Conservation (phyloP, 768 basidiomycete species). For the Baorangia bicolor region DNA sequence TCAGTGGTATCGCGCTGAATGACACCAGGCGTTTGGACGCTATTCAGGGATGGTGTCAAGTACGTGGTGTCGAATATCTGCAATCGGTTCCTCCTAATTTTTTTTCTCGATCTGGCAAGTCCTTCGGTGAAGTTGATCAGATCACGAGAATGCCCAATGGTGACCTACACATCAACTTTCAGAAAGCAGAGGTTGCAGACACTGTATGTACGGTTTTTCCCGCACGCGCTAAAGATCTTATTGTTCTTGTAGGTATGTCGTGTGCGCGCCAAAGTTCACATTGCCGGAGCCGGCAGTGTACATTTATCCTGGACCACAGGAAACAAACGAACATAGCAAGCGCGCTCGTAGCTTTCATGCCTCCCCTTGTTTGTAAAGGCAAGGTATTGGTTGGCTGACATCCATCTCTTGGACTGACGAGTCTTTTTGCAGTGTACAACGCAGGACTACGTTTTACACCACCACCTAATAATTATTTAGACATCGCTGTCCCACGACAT, state of each 20-base stretch:
- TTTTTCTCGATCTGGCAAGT: conserved; percentile 37
- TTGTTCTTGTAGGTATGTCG: conserved; percentile 61
- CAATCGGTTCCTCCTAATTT: conserved; percentile 1
- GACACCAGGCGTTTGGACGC: conserved; percentile 67
- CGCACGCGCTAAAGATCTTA: conserved; percentile 1
- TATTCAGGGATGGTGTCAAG: conserved; percentile 75
- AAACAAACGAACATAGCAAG: conserved; percentile 37
- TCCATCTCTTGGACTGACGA: background rate
- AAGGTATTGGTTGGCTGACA: background rate
- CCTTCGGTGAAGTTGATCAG: conserved; percentile 73
- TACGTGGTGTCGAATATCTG: conserved; percentile 29
- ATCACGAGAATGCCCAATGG: conserved; percentile 74
- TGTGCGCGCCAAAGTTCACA: conserved; percentile 70
- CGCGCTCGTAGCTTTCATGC: background rate
- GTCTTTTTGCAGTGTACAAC: conserved; percentile 25
- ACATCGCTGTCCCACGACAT: conserved; percentile 24
- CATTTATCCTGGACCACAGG: conserved; percentile 73
- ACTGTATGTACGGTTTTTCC: conserved; percentile 48
- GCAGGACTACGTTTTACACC: conserved; percentile 27
- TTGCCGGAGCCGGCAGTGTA: conserved; percentile 75
- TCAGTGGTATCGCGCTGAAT: conserved; percentile 63
- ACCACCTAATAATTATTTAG: conserved; percentile 26
- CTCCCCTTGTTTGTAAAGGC: conserved; percentile 27
- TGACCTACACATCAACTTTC: conserved; percentile 76
- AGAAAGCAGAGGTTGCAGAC: conserved; percentile 74